Conservation (phyloP, 2,329 filamentous ascomycete species). For the Phaeosphaeria sp. region DNA sequence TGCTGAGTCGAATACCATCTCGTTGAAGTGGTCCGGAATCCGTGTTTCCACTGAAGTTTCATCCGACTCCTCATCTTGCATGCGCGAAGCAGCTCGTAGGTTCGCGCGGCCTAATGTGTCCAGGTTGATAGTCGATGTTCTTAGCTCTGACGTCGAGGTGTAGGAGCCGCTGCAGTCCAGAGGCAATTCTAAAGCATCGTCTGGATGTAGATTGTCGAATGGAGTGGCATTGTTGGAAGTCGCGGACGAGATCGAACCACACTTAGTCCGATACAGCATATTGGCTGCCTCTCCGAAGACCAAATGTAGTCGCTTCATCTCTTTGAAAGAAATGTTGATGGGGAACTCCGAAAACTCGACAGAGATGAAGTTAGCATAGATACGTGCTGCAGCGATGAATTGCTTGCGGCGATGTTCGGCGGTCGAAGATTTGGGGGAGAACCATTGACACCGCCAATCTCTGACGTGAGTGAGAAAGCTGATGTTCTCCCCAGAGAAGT, state of each 20-base stretch:
- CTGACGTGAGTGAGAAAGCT: slow-evolving; percentile 43
- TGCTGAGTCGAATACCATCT: slow-evolving; percentile 37
- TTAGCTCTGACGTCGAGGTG: slow-evolving; percentile 24
- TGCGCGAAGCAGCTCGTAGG: slow-evolving; percentile 29
- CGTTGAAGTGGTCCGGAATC: slow-evolving; percentile 34
- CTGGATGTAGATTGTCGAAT: slow-evolving; percentile 30
- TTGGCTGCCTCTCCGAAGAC: slow-evolving; percentile 34
- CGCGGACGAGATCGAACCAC: slow-evolving; percentile 22
- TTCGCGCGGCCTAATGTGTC: slow-evolving; percentile 38
- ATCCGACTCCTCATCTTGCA: slow-evolving; percentile 24
- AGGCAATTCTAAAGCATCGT: slow-evolving; percentile 12
- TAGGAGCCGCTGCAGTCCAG: slow-evolving; percentile 20
- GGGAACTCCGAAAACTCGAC: slow-evolving; percentile 44
- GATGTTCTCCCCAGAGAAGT: slow-evolving; percentile 45
- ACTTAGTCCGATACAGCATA: slow-evolving; percentile 25
- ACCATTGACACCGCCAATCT: slow-evolving; percentile 44
- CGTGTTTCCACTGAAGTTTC: slow-evolving; percentile 22
- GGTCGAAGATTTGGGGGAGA: slow-evolving; percentile 23
- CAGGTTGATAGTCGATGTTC: slow-evolving; percentile 26
- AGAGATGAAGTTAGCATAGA: slow-evolving; percentile 44
- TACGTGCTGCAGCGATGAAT: slow-evolving; percentile 37
- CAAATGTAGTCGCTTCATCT: slow-evolving; percentile 34
- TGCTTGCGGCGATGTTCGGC: slow-evolving; percentile 33
- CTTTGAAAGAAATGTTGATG: slow-evolving; percentile 41
- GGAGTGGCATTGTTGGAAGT: slow-evolving; percentile 32